Evolutionary conservation across 2,329 filamentous ascomycete species (phyloP).

Genomic region (Aspergillus aculeatinus): DNA sequence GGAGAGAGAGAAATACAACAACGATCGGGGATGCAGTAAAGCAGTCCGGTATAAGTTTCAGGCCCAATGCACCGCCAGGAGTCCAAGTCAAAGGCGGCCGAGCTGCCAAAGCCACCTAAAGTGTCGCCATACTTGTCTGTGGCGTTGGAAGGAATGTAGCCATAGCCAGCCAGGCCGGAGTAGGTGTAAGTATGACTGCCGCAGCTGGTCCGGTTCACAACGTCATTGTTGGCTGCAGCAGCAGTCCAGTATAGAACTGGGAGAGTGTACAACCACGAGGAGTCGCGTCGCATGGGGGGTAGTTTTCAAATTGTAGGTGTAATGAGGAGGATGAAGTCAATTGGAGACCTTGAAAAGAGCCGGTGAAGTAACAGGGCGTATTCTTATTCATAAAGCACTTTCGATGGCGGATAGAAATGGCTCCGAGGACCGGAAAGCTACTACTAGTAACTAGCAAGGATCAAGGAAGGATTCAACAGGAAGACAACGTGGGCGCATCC

Average conservation of each 20-base stretch:
- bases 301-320: too few species aligned
- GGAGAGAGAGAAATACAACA: background rate
- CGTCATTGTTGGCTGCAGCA: constrained; percentile 10
- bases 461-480: too few species aligned
- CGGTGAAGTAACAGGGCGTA: too few species aligned
- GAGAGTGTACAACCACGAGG: background rate
- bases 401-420: too few species aligned
- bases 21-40: constrained; percentile 66
- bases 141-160: constrained; percentile 57
- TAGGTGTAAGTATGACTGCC: constrained; percentile 65
- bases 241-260: constrained; percentile 20
- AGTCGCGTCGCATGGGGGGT: too few species aligned
- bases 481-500: too few species aligned
- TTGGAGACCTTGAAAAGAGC: too few species aligned
- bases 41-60: constrained; percentile 58
- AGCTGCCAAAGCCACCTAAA: constrained; percentile 64
- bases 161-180: constrained; percentile 65
- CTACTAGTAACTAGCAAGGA: too few species aligned
- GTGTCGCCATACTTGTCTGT: constrained; percentile 69
- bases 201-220: constrained; percentile 55
- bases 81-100: constrained; percentile 60
- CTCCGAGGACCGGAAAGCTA: too few species aligned
- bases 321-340: too few species aligned
- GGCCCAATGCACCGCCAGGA: constrained; percentile 57
- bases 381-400: too few species aligned